These are phyloP conservation scores for Pythium sp. DNA, from an alignment of 352 stramenopile species.

Conservation along the genomic window DNA sequence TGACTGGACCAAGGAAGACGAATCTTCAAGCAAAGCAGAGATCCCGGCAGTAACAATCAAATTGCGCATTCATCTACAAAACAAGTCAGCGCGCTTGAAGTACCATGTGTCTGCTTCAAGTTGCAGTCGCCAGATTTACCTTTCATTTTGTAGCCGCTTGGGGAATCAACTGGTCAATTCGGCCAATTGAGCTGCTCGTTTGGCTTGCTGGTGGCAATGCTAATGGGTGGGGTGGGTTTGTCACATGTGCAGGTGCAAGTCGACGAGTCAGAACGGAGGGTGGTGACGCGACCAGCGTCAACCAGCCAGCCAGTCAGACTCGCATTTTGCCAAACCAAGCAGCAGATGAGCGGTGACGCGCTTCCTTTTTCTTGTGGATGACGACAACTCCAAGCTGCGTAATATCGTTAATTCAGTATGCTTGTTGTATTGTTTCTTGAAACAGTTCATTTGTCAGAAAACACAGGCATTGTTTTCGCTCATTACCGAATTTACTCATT, in stretches of 20 bases:
- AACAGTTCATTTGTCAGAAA: no score
- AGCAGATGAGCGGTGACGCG: neutral
- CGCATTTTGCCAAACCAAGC: neutral
- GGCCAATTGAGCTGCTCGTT: neutral
- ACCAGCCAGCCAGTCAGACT: neutral
- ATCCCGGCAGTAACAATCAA: no score
- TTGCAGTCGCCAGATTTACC: neutral
- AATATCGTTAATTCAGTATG: neutral
- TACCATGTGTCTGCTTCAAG: neutral
- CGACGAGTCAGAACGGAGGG: neutral
- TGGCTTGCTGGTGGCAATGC: neutral
- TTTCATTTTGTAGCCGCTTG: neutral
- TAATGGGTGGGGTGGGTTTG: neutral
- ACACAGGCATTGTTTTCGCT: neutral
- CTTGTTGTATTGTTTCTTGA: no score
- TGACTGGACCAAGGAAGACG: neutral
- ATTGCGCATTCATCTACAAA: neutral
- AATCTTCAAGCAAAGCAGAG: neutral
- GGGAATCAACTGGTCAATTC: neutral
- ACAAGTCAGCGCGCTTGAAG: neutral
- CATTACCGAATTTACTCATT: neutral
- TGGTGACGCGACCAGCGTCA: slow-evolving; percentile 1
- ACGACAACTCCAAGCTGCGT: neutral
- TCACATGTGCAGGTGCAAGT: neutral
- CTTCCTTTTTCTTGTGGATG: slow-evolving; percentile 9